A percentile compares a stretch with the other conserved stretches of the same genome.
Conservation (phyloP, 257 asterid genomes). For the Nicotiana tabacum region DNA sequence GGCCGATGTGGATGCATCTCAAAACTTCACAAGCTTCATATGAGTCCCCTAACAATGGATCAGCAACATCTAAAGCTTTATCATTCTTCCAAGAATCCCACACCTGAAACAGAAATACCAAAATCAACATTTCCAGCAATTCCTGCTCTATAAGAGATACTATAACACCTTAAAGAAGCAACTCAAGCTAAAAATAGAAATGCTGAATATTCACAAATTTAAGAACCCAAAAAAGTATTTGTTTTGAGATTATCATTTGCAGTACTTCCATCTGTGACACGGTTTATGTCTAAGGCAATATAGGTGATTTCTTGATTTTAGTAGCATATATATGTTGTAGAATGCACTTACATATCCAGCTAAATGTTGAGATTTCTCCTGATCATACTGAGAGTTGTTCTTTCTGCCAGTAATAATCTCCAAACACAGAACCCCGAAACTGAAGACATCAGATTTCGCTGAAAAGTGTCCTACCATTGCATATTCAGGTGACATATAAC, state of each 20-base stretch:
- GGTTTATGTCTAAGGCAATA: neutral
- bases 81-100: constrained; percentile 33
- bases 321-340: neutral
- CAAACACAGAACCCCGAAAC: constrained; percentile 27
- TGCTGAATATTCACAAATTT: neutral
- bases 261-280: neutral
- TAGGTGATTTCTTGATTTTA: neutral
- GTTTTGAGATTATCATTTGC: neutral
- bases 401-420: constrained; percentile 27
- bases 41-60: constrained; percentile 12
- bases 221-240: neutral
- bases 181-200: neutral
- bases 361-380: constrained; percentile 6
- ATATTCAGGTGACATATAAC: constrained; percentile 42
- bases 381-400: constrained; percentile 13
- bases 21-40: constrained; percentile 11
- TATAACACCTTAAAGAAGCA: neutral
- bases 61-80: constrained; percentile 22
- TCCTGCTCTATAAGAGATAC: neutral
- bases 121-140: neutral
- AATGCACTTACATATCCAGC: constrained; percentile 26
- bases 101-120: constrained; percentile 12
- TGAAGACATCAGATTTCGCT: constrained; percentile 27
- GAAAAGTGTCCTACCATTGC: constrained; percentile 38
- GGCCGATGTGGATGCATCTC: constrained; percentile 29